These are phyloP conservation scores for Stagonosporopsis chrysanthemi DNA, from an alignment of 2,329 filamentous ascomycete species.

Conservation along the genomic window DNA sequence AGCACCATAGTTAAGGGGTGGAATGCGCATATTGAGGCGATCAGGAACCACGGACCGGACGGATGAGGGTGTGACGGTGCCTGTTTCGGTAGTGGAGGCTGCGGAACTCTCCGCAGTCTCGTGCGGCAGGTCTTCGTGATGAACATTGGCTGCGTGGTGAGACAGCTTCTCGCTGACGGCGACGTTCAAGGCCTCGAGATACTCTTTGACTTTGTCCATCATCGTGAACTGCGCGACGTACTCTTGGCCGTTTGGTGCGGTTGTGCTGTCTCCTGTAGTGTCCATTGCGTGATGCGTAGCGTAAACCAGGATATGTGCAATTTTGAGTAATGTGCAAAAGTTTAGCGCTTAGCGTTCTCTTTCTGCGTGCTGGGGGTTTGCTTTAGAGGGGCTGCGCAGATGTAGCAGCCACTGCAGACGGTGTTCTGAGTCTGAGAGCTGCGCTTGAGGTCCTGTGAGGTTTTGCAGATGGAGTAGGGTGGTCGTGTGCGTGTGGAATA, in stretches of 20 bases:
- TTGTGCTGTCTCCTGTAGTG: slow-evolving; percentile 13
- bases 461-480: background rate
- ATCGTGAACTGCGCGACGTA: slow-evolving; percentile 21
- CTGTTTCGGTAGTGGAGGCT: slow-evolving; percentile 21
- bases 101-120: slow-evolving; percentile 13
- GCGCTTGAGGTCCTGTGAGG: background rate
- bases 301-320: background rate
- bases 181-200: slow-evolving; percentile 32
- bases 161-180: slow-evolving; percentile 33
- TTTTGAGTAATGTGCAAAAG: background rate
- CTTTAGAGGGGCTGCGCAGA: background rate
- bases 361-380: background rate
- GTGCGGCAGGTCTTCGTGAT: slow-evolving; percentile 45
- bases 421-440: background rate
- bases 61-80: slow-evolving; percentile 32
- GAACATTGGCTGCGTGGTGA: slow-evolving; percentile 36
- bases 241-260: slow-evolving; percentile 7
- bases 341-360: background rate
- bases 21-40: slow-evolving; percentile 50
- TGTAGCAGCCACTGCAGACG: background rate
- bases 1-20: slow-evolving; percentile 78
- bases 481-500: slow-evolving; percentile 7
- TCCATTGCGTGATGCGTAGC: slow-evolving; percentile 21
- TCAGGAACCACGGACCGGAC: slow-evolving; percentile 30
- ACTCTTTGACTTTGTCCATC: slow-evolving; percentile 32